These are phyloP conservation scores for Cinnamomum micranthum DNA, from an alignment of 164 flowering plant genomes.

Conservation along the genomic window DNA sequence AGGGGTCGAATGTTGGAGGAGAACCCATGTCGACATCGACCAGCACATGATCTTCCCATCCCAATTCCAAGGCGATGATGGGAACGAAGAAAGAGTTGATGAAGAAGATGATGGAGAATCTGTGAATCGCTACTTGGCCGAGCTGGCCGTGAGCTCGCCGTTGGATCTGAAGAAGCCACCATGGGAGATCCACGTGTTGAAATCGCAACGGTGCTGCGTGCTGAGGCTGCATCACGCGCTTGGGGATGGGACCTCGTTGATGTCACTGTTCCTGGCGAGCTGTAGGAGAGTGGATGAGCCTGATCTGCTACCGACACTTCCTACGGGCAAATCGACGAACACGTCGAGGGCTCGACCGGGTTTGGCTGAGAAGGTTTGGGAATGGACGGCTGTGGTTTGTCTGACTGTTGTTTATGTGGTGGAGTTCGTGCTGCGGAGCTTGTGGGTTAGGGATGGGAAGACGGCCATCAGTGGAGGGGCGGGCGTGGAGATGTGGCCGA, in stretches of 20 bases:
- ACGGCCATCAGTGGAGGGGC: conserved; percentile 50
- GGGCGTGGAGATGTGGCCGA: conserved; percentile 82
- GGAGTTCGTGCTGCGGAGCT: conserved; percentile 27
- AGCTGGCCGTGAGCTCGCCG: conserved; percentile 43
- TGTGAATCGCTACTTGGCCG: conserved; percentile 48
- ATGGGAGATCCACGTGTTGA: conserved; percentile 62
- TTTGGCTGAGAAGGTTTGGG: conserved; percentile 13
- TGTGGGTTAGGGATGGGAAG: conserved; percentile 42
- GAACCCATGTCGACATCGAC: conserved; percentile 37
- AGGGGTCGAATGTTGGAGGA: conserved; percentile 53
- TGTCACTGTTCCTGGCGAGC: conserved; percentile 48
- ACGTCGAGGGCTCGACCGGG: not conserved
- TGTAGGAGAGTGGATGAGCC: conserved; percentile 35
- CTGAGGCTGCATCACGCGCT: conserved; percentile 62
- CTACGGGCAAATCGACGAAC: not conserved
- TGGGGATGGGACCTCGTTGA: conserved; percentile 68
- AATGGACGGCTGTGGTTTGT: conserved; percentile 24
- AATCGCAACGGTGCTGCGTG: conserved; percentile 32
- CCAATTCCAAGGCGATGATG: not conserved
- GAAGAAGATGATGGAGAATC: conserved; percentile 28
- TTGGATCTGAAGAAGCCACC: conserved; percentile 48
- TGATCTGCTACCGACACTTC: conserved; percentile 24
- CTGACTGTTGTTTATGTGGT: conserved; percentile 30
- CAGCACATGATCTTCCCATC: conserved; percentile 37
- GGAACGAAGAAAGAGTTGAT: conserved; percentile 3